Conservation (phyloP, 2,329 filamentous ascomycete genomes). For the Cladosporium colombiae region DNA sequence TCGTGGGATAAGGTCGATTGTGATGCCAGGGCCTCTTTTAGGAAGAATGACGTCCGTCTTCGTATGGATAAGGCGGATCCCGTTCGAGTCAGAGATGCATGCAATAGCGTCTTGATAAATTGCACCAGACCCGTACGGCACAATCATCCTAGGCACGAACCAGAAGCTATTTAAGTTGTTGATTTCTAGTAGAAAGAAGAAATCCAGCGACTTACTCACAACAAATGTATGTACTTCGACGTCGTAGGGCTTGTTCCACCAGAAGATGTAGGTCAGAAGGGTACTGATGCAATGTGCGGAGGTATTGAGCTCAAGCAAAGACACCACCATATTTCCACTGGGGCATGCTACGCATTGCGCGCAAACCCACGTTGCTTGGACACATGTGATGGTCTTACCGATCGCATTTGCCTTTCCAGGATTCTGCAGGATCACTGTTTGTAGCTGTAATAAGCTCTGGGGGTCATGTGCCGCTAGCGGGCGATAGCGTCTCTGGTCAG, state of each 20-base stretch:
- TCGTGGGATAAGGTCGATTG: no score
- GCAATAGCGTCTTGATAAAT: not conserved
- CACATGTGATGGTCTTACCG: constrained; percentile 22
- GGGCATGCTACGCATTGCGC: constrained; percentile 24
- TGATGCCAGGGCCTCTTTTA: no score
- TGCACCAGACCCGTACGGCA: not conserved
- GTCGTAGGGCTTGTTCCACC: not conserved
- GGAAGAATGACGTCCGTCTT: no score
- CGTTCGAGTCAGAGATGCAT: not conserved
- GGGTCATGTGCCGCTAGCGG: not conserved
- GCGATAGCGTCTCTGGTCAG: not conserved
- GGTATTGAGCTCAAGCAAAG: constrained; percentile 28
- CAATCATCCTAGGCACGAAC: not conserved
- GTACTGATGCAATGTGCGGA: constrained; percentile 28
- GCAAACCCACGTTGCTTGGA: constrained; percentile 28
- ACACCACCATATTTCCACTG: constrained; percentile 22
- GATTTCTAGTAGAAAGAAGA: not conserved
- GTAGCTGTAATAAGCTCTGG: not conserved
- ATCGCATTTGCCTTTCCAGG: constrained; percentile 24
- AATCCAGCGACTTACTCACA: not conserved
- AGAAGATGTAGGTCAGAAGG: constrained; percentile 10
- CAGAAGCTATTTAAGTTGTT: no score
- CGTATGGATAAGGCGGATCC: not conserved
- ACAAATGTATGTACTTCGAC: not conserved
- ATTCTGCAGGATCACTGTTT: not conserved